Evolutionary conservation across 2,329 filamentous ascomycete genomes (phyloP).

Genomic region (Aspergillus clavatus): DNA sequence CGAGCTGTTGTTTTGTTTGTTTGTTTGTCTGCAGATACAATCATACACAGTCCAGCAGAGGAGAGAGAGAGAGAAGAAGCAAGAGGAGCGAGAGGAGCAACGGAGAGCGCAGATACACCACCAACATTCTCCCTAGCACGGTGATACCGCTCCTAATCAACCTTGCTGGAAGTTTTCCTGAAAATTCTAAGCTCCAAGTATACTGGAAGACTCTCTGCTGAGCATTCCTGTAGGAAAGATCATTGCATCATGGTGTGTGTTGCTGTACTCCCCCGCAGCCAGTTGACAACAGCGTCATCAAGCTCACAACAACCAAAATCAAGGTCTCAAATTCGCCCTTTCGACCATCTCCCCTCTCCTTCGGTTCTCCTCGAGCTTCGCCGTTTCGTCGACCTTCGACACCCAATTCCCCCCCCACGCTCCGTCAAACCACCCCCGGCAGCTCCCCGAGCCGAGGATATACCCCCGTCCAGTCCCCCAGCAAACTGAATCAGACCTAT

Average conservation of each 20-base stretch:
- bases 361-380: constrained; percentile 65
- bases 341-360: constrained; percentile 67
- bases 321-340: constrained; percentile 55
- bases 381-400: constrained; percentile 63
- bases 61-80: too few species aligned
- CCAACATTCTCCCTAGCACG: too few species aligned
- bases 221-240: not conserved
- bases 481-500: constrained; percentile 45
- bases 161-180: too few species aligned
- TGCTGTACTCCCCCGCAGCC: not conserved
- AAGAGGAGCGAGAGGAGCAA: too few species aligned
- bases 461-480: constrained; percentile 43
- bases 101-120: too few species aligned
- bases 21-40: constrained; percentile 9
- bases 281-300: not conserved
- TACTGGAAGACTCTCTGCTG: too few species aligned
- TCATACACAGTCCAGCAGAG: too few species aligned
- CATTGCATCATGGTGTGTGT: constrained; percentile 19
- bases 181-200: too few species aligned
- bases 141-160: too few species aligned
- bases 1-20: constrained; percentile 12
- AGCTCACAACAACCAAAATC: not conserved
- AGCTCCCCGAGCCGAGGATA: constrained; percentile 40
- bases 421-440: constrained; percentile 45
- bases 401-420: constrained; percentile 58